These are phyloP conservation scores for Cichorium intybus DNA, from an alignment of 140 eudicot species.

Conservation along the genomic window DNA sequence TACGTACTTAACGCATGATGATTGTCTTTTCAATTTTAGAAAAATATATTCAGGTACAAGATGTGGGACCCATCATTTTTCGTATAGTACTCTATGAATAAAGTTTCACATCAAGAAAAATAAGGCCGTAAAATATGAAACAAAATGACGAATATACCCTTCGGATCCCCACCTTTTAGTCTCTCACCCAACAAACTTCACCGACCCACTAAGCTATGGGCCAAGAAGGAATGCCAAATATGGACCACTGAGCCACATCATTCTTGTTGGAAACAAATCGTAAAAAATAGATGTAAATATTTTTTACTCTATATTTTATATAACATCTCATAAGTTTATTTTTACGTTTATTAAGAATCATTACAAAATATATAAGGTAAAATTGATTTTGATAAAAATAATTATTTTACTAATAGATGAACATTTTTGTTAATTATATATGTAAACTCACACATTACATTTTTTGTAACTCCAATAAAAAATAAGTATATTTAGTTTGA, in stretches of 20 bases:
- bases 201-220: conserved; percentile 30
- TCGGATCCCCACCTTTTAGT: neutral
- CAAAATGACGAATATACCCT: conserved; percentile 5
- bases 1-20: neutral
- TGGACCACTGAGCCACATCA: conserved; percentile 33
- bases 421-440: neutral
- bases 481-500: neutral
- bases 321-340: too few relatives aligned
- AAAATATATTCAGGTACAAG: neutral
- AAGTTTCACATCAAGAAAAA: conserved; percentile 13
- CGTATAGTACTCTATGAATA: neutral
- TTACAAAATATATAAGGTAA: too few relatives aligned
- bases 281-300: neutral
- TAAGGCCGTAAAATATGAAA: neutral
- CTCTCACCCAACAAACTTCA: conserved; percentile 4
- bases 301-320: too few relatives aligned
- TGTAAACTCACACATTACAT: neutral
- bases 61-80: neutral
- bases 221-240: conserved; percentile 35
- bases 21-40: neutral
- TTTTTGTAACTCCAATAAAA: neutral
- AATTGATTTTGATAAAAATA: neutral
- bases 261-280: conserved; percentile 15
- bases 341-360: too few relatives aligned
- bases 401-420: neutral